Conservation (phyloP, 352 stramenopile species). For the Globisporangium takayamanum region DNA sequence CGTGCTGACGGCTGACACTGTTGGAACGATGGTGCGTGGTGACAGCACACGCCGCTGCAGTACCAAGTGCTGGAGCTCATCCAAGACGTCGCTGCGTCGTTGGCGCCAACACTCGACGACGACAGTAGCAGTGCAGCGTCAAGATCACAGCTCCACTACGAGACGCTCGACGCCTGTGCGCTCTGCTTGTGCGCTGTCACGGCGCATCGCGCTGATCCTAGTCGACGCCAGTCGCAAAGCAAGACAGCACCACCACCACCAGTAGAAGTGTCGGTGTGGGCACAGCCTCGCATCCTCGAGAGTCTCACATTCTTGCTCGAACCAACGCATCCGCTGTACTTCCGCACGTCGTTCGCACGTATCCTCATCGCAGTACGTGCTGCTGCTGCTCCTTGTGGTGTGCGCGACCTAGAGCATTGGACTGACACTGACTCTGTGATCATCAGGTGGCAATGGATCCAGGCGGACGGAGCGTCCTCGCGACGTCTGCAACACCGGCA, state of each 20-base stretch:
- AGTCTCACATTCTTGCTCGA: slow-evolving; percentile 18
- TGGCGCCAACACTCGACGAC: neutral
- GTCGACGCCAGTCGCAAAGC: neutral
- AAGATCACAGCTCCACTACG: slow-evolving; percentile 8
- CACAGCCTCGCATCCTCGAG: neutral
- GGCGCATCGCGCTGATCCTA: neutral
- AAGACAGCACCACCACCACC: neutral
- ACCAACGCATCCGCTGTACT: slow-evolving; percentile 23
- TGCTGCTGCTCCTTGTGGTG: neutral
- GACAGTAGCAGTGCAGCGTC: neutral
- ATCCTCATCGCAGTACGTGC: slow-evolving; percentile 27
- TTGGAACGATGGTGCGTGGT: neutral
- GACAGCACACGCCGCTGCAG: slow-evolving; percentile 37
- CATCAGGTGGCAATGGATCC: slow-evolving; percentile 5
- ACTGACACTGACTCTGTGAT: neutral
- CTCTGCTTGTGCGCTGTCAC: slow-evolving; percentile 5
- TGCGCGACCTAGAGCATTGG: neutral
- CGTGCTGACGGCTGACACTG: neutral
- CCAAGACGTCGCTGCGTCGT: slow-evolving; percentile 20
- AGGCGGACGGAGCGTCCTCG: slow-evolving; percentile 4
- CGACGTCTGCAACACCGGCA: slow-evolving; percentile 12
- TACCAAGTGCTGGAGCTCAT: slow-evolving; percentile 37
- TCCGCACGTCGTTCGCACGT: slow-evolving; percentile 33
- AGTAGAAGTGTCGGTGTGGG: neutral
- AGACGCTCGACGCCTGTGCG: slow-evolving; percentile 11